Evolutionary conservation across 2,329 filamentous ascomycete species (phyloP), one percentile per base, ranked within the genome.

Genomic region (Penicillium occitanis): DNA sequence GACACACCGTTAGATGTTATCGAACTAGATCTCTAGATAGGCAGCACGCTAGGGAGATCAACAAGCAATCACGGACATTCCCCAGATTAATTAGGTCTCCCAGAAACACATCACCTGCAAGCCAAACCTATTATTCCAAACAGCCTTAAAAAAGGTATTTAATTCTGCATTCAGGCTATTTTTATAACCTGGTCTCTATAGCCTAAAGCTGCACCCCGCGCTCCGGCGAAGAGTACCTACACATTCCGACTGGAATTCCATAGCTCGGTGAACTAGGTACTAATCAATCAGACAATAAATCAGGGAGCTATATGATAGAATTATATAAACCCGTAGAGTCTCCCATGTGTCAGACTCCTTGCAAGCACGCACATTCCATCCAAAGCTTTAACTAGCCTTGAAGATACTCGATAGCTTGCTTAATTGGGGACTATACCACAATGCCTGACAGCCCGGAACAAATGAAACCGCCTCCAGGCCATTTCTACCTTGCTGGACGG

Each of bases 401-500:
- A 25, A 35, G 28, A 33, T 13, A 55, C 17, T 33, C 2, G 5
- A 14, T 5, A 37, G 11, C n/a, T 17, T 57, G n/a, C n/a, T 60
- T 13, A 60, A 17, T 30, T 51, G 40, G 11, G 44, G n/a, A 14
- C 48, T 22, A 63, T 33, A 44, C n/a, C 13, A 5, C 22, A n/a
- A 62, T 62, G 60, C 30, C 60, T 53, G 30, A 55, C n/a, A 25
- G 48, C 13, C 61, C 61, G 5, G 61, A 17, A 3, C 61, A 63
- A 22, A 63, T 66, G 40, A 70, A 69, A 48, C 71, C 71, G 4
- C 64, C 66, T 4, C 69, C 71, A 44, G 71, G 71, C 28, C 69
- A 73, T 22, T 73, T 72, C 55, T 68, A 69, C n/a, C 66, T 76
- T 33, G 74, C 74, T 6, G 70, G 71, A 48, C 63, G 68, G 57